Base-by-base conservation (phyloP, 805 yeast species). In the Lipomyces yamadae region DNA sequence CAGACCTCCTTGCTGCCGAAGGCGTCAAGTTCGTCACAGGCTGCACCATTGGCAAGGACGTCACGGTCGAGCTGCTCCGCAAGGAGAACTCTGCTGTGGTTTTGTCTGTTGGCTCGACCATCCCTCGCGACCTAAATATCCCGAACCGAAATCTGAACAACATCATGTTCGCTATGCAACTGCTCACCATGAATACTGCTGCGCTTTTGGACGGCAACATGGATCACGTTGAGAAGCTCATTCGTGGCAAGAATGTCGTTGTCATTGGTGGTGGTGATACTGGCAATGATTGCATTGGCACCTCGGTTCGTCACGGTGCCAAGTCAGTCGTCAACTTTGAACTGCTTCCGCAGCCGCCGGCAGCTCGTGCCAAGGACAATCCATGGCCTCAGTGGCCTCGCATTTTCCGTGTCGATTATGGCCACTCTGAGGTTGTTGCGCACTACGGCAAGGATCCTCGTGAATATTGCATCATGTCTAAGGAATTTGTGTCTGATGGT, bases 371-470 rank as follows among this genome's bases (percentile, higher is more conserved):
- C 57, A 90, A 87, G 80, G 98, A 95, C 80, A 94, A 94, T 81
- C 98, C 99, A 79, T 94, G 99, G 99, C 99, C 99, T 56, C 99
- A 94, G 82, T 94, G 98, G 98, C 98, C 99, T 73, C 85, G 97
- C 78, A 86, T 95, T 75, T 94, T 95, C 89, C 87, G 98, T 76
- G 96, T 94, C 67, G 99, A 94, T 81, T 94, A 94, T 77, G 99
- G 99, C 73, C 99, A 94, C 80, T 85, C 93, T 71, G 99, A 94
- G 80, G 98, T 95, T 66, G 85, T 90, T 67, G 90, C 91, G 60
- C 97, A 93, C 79, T 94, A 93, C 78, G 98, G 98, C 72, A 89
- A 89, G 80, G 99, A 94, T 79, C 98, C 98, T 65, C 90, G 99
- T 82, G 97, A 95, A 78, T 94, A 92, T 81, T 90, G 96, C 76